phyloP scores from a whole-genome alignment of 202 grass and related monocot genomes.

The Musa balbisiana region DNA sequence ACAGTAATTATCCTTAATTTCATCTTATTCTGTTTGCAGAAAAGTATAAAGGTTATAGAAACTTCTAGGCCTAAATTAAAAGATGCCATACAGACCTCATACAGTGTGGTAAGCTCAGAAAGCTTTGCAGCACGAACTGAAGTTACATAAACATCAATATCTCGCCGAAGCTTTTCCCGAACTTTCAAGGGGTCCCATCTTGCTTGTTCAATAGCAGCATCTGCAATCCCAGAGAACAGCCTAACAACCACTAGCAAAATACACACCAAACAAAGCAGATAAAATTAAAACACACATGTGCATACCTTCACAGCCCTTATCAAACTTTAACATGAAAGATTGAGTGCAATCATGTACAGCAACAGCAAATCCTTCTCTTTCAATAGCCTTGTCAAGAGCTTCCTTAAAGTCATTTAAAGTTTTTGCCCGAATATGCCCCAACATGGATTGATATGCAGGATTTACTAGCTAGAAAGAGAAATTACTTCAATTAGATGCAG shows the following conservation, averaged over 20 bases:
- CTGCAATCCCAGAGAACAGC: slow-evolving; percentile 31
- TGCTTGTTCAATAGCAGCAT: slow-evolving; percentile 85
- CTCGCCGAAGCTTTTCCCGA: slow-evolving; percentile 80
- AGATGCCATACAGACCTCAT: slow-evolving; percentile 49
- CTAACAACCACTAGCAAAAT: not conserved
- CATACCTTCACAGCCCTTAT: slow-evolving; percentile 84
- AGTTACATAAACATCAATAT: slow-evolving; percentile 67
- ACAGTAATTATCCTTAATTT: not conserved
- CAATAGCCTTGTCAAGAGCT: slow-evolving; percentile 64
- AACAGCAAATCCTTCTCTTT: slow-evolving; percentile 67
- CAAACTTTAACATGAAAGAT: slow-evolving; percentile 74
- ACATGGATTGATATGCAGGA: slow-evolving; percentile 79
- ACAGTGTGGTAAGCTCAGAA: slow-evolving; percentile 64
- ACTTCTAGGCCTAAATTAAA: not conserved
- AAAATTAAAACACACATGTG: not conserved
- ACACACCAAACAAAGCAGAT: not conserved
- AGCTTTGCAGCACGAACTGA: slow-evolving; percentile 68
- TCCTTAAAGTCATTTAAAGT: slow-evolving; percentile 78
- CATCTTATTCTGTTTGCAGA: not conserved
- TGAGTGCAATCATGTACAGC: slow-evolving; percentile 45
- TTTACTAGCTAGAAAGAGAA: slow-evolving; percentile 50
- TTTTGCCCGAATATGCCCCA: slow-evolving; percentile 61
- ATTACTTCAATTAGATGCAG: not conserved
- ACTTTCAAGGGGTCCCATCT: slow-evolving; percentile 81
- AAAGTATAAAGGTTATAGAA: not conserved